phyloP scores from a whole-genome alignment of 2,329 filamentous ascomycete genomes.

The Talaromyces sp. region DNA sequence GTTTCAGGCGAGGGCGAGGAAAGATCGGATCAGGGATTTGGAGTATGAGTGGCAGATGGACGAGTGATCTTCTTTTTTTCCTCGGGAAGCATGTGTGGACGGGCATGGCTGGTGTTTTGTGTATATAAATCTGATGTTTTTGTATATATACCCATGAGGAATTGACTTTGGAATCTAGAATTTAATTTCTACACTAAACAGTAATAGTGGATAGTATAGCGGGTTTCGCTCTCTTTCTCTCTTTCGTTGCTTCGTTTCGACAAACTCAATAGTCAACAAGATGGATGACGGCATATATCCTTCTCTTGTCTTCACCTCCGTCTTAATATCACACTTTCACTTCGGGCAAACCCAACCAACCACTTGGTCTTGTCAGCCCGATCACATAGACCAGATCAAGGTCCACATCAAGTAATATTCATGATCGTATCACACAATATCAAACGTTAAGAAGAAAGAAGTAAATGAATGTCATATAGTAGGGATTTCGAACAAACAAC shows the following conservation, averaged over 20 bases:
- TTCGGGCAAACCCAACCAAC: not conserved
- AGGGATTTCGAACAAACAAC: not conserved
- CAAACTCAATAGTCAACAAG: not conserved
- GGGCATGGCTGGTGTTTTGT: not conserved
- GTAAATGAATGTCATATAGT: conserved; percentile 16
- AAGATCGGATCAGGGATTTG: conserved; percentile 70
- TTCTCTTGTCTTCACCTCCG: not conserved
- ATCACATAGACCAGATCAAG: not conserved
- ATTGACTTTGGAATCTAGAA: not conserved
- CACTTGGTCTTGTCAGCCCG: not conserved
- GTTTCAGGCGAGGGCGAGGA: conserved; percentile 81
- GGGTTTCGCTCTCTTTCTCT: not conserved
- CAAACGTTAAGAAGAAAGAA: conserved; percentile 2
- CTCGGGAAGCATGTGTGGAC: too few species aligned
- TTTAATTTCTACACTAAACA: not conserved
- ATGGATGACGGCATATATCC: not conserved
- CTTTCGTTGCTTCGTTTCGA: not conserved
- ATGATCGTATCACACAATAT: conserved; percentile 11
- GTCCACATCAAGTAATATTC: conserved; percentile 13
- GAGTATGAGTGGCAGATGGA: conserved; percentile 98
- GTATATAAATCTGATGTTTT: not conserved
- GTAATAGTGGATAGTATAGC: not conserved
- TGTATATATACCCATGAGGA: not conserved
- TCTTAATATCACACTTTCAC: not conserved
- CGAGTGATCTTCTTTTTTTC: conserved; percentile 51